Conservation (phyloP, 495 filamentous ascomycete genomes). For the Podospora pseudocomata region DNA sequence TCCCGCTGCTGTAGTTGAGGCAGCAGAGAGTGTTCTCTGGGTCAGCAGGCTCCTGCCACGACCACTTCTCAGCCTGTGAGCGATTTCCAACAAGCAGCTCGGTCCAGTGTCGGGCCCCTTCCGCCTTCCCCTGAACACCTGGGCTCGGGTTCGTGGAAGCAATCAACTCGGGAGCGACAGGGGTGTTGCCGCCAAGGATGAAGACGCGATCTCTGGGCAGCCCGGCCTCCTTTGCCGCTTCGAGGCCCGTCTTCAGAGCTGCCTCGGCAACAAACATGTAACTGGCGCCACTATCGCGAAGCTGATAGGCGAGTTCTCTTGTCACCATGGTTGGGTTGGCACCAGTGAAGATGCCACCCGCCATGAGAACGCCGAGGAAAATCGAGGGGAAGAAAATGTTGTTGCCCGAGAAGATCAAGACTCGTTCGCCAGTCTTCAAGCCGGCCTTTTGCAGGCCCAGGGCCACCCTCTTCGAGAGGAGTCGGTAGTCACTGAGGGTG, state of each 20-base stretch:
- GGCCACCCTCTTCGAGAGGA: conserved; percentile 69
- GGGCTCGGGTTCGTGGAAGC: conserved; percentile 39
- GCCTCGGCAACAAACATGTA: conserved; percentile 58
- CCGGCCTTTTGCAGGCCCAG: conserved; percentile 64
- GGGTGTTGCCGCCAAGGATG: conserved; percentile 39
- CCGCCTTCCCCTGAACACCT: conserved; percentile 32
- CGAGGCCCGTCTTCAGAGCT: conserved; percentile 58
- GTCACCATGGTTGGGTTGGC: conserved; percentile 73
- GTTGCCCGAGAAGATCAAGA: conserved; percentile 70
- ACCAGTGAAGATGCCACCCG: conserved; percentile 75
- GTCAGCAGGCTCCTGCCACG: conserved; percentile 39
- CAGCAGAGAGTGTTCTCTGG: conserved; percentile 38
- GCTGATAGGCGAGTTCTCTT: conserved; percentile 69
- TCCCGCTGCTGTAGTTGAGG: conserved; percentile 73
- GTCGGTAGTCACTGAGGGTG: conserved; percentile 52
- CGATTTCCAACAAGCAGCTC: conserved; percentile 38
- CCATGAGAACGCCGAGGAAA: conserved; percentile 70
- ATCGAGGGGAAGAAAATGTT: conserved; percentile 69
- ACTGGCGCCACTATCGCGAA: conserved; percentile 63
- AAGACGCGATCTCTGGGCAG: conserved; percentile 52
- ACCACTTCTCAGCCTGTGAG: conserved; percentile 42
- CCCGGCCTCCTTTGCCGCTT: conserved; percentile 65
- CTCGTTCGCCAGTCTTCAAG: conserved; percentile 63
- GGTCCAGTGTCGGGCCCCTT: conserved; percentile 43
- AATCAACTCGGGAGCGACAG: conserved; percentile 37